phyloP scores from a whole-genome alignment of 441 rosid genomes.

The Flueggea neowawraea region DNA sequence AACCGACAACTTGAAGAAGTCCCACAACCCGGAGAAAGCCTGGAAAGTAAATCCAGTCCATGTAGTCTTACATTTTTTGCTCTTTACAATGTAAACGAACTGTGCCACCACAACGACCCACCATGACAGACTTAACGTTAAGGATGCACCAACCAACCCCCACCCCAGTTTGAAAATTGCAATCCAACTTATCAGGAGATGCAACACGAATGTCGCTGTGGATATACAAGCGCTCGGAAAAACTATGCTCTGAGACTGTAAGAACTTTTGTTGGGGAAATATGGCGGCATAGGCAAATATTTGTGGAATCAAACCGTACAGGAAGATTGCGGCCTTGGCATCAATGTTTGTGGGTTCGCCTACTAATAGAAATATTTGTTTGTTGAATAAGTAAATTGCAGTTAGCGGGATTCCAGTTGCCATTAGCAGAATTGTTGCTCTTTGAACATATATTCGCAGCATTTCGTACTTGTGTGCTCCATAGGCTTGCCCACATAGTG shows the following conservation, averaged over 20 bases:
- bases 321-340: neutral
- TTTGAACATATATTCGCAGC: conserved; percentile 71
- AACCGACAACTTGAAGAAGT: conserved; percentile 41
- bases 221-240: conserved; percentile 51
- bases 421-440: conserved; percentile 50
- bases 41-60: conserved; percentile 42
- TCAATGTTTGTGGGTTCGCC: conserved; percentile 24
- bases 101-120: conserved; percentile 49
- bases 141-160: conserved; percentile 46
- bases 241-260: conserved; percentile 48
- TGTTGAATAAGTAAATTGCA: conserved; percentile 36
- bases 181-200: conserved; percentile 40
- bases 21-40: conserved; percentile 43
- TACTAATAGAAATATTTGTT: conserved; percentile 30
- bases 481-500: conserved; percentile 80
- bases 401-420: conserved; percentile 42
- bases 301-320: conserved; percentile 3
- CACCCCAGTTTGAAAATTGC: conserved; percentile 33
- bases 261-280: conserved; percentile 54
- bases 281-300: conserved; percentile 16
- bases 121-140: conserved; percentile 49
- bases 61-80: conserved; percentile 32
- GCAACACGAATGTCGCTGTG: conserved; percentile 22
- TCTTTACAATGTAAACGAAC: conserved; percentile 34
- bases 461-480: conserved; percentile 58